A percentile compares a stretch with the other conserved stretches of the same genome.
These are phyloP conservation scores for Boletus reticulatus DNA, from an alignment of 768 basidiomycete species.

Conservation along the genomic window DNA sequence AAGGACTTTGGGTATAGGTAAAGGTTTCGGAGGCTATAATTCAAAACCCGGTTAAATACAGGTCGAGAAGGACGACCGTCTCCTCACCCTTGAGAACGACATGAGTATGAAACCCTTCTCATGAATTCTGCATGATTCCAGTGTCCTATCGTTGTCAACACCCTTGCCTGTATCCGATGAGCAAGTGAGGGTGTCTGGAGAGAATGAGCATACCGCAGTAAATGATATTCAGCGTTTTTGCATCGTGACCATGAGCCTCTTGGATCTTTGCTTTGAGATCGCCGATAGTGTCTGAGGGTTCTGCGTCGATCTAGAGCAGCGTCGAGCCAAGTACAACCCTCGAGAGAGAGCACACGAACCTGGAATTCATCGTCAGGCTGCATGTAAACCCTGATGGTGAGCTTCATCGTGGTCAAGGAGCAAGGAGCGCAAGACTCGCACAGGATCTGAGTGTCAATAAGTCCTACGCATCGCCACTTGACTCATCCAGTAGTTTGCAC, in stretches of 20 bases:
- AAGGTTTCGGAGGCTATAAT: background rate
- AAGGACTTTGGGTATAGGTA: background rate
- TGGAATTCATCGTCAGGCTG: background rate
- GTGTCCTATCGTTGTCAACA: background rate
- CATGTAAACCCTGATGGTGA: slow-evolving; percentile 3
- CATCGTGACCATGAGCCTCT: background rate
- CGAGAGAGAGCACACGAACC: background rate
- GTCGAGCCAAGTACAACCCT: background rate
- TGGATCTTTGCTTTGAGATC: slow-evolving; percentile 4
- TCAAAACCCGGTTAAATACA: background rate
- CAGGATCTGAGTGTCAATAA: slow-evolving; percentile 4
- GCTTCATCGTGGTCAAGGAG: slow-evolving; percentile 4
- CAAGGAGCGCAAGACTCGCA: background rate
- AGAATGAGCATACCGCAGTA: background rate
- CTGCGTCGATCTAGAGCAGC: background rate
- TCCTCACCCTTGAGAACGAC: background rate
- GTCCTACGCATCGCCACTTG: slow-evolving; percentile 1
- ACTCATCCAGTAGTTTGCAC: background rate
- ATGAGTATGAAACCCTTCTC: background rate
- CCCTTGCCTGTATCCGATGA: background rate
- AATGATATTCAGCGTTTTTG: background rate
- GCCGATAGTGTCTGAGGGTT: slow-evolving; percentile 4
- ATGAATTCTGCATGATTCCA: slow-evolving; percentile 1
- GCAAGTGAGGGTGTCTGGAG: background rate
- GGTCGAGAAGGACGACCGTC: no score